Conservation (phyloP, 768 basidiomycete species). For the Asterophora parasitica region DNA sequence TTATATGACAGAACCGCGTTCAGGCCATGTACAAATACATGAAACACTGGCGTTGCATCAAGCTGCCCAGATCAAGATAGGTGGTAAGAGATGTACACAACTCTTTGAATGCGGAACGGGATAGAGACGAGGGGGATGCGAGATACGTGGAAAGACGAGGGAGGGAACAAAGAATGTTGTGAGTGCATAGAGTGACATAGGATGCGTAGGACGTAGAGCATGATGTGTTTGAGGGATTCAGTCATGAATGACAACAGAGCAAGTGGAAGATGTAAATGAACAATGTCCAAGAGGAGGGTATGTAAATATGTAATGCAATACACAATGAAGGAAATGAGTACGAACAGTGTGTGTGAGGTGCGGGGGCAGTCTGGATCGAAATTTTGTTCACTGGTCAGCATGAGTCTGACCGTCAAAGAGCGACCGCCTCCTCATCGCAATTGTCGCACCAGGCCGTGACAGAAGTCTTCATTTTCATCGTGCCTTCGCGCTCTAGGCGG, state of each 20-base stretch:
- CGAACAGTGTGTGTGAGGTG: conserved; percentile 19
- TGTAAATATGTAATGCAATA: conserved; percentile 7
- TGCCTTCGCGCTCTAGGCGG: conserved; percentile 44
- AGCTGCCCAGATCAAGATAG: conserved; percentile 24
- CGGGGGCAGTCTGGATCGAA: neutral
- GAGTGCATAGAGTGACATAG: conserved; percentile 17
- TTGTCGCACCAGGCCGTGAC: conserved; percentile 32
- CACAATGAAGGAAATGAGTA: conserved; percentile 19
- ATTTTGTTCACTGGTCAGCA: neutral
- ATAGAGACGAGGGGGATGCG: conserved; percentile 4
- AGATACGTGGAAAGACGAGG: conserved; percentile 3
- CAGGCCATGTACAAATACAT: conserved; percentile 28
- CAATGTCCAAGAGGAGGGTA: conserved; percentile 14
- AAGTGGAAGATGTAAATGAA: conserved; percentile 4
- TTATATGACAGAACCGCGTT: conserved; percentile 11
- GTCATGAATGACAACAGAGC: conserved; percentile 12
- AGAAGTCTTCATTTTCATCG: conserved; percentile 21
- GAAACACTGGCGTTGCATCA: conserved; percentile 24
- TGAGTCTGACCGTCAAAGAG: conserved; percentile 34
- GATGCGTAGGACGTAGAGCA: conserved; percentile 17
- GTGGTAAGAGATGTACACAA: conserved; percentile 17
- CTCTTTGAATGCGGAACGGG: conserved; percentile 6
- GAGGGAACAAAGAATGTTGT: conserved; percentile 12
- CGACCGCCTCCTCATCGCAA: conserved; percentile 34
- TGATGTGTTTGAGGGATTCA: conserved; percentile 16